Percentiles rank a stretch among this genome's conserved stretches.
phyloP scores from a whole-genome alignment of 345 rosid species.

The Microthlaspi erraticum region DNA sequence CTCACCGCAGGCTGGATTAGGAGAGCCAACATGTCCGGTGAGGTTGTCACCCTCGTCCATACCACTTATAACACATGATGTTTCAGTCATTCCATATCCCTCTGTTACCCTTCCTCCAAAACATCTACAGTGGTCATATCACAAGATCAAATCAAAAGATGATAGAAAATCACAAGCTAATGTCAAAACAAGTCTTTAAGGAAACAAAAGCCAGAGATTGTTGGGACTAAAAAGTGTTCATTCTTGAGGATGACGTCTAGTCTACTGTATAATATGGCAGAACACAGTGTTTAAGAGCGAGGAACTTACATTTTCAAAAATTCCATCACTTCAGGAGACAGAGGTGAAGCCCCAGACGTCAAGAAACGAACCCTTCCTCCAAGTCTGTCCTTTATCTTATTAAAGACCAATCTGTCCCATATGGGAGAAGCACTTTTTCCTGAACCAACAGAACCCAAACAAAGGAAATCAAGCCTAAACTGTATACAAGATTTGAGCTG shows the following conservation, averaged over 20 bases:
- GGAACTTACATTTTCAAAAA: conserved; percentile 82
- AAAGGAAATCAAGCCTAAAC: conserved; percentile 25
- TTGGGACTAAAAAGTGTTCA: conserved; percentile 14
- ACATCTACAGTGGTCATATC: conserved; percentile 59
- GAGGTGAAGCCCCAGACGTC: conserved; percentile 92
- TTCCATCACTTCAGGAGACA: conserved; percentile 96
- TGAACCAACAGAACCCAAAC: conserved; percentile 39
- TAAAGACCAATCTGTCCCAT: conserved; percentile 98
- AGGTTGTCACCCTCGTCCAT: conserved; percentile 54
- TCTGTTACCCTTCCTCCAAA: conserved; percentile 63
- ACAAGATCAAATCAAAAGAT: not conserved
- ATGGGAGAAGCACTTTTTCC: conserved; percentile 94
- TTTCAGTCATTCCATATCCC: conserved; percentile 54
- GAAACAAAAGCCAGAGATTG: conserved; percentile 25
- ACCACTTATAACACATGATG: conserved; percentile 48
- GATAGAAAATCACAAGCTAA: conserved; percentile 8
- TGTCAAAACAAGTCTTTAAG: conserved; percentile 1
- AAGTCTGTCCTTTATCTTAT: conserved; percentile 85
- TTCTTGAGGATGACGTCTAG: conserved; percentile 14
- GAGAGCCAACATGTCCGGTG: conserved; percentile 94
- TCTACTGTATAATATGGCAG: not conserved
- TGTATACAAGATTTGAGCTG: conserved; percentile 13
- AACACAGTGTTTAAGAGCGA: conserved; percentile 21
- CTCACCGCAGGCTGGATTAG: conserved; percentile 94
- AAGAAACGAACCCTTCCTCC: conserved; percentile 92